Base-by-base conservation (phyloP, 2,329 filamentous ascomycete genomes). In the Paecilomyces sp. region DNA sequence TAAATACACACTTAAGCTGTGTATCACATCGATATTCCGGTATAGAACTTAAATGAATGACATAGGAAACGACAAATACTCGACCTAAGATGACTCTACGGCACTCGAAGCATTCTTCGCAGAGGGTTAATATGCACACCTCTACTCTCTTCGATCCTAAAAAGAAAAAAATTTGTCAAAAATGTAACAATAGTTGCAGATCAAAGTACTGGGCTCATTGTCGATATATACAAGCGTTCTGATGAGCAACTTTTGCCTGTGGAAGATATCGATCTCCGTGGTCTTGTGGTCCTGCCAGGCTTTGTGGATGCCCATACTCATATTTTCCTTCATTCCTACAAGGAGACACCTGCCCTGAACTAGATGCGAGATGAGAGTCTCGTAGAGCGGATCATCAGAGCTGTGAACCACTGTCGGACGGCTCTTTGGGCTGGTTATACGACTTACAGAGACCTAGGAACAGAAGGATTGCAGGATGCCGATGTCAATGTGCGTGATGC, bases 221-320 rank as follows among this genome's bases (percentile, higher is more conserved):
- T 22, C 18, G 41, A 47, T 8, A n/a, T 47, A 18, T 47, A 47
- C n/a, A 18, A 47, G 5, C 41, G 41, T n/a, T 47, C 41, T 15
- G 41, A 47, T 3, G 41, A 18, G 5, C 41, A 47, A 8, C 3
- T 47, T 47, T 9, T 47, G 15, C 9, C 41, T 9, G 15, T 15
- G 18, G 41, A 22, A 18, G 41, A 47, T 22, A 47, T 47, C 41
- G 81, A 85, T 60, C 77, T 86, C n/a, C 78, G 83, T 9, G 79
- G 80, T 58, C 76, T 79, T 58, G 73, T 78, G 24, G 79, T 82
- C 4, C 72, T 84, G 56, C 82, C 82, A 0, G 82, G 82, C 9
- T 72, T 84, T 4, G 81, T 85, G 3, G 82, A 85, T 65, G 78
- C 81, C 0, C 82, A 84, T 63, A 83, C 82, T 0, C 82, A 84